phyloP scores from a whole-genome alignment of 495 filamentous ascomycete species.

The Hypomontagnella monticulosa region DNA sequence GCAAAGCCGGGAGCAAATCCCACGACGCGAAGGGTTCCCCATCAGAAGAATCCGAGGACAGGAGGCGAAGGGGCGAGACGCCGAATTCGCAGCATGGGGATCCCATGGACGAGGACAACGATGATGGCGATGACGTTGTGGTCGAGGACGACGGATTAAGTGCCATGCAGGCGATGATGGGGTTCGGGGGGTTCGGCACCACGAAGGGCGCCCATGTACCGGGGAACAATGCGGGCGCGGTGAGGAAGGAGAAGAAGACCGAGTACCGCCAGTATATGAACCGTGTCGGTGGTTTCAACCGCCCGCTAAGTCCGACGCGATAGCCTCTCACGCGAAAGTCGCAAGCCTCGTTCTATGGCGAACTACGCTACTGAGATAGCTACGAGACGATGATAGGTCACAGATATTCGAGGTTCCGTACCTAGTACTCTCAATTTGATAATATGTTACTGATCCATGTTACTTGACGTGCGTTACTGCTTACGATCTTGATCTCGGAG shows the following conservation, averaged over 20 bases:
- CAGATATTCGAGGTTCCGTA: constrained; percentile 13
- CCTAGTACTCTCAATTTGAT: constrained; percentile 21
- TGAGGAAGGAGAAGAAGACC: constrained; percentile 93
- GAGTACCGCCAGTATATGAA: constrained; percentile 99
- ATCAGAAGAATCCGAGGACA: constrained; percentile 29
- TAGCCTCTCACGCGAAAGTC: constrained; percentile 22
- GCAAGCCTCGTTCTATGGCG: not conserved
- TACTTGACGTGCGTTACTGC: not conserved
- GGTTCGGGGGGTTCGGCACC: constrained; percentile 83
- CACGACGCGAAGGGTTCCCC: constrained; percentile 7
- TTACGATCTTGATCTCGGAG: not conserved
- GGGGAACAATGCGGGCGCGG: constrained; percentile 85
- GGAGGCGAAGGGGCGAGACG: constrained; percentile 37
- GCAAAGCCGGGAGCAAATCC: constrained; percentile 25
- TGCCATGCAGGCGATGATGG: constrained; percentile 85
- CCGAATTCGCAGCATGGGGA: constrained; percentile 42
- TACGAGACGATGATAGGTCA: not conserved
- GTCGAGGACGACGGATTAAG: constrained; percentile 72
- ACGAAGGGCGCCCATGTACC: constrained; percentile 92
- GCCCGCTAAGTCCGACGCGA: constrained; percentile 72
- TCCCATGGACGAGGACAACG: constrained; percentile 59
- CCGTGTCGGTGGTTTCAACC: constrained; percentile 93
- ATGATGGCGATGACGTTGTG: constrained; percentile 59
- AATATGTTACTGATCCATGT: constrained; percentile 1
- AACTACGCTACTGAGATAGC: not conserved